These are phyloP conservation scores for Dichomitus squalens DNA, from an alignment of 1,284 basidiomycete species.

Conservation along the genomic window DNA sequence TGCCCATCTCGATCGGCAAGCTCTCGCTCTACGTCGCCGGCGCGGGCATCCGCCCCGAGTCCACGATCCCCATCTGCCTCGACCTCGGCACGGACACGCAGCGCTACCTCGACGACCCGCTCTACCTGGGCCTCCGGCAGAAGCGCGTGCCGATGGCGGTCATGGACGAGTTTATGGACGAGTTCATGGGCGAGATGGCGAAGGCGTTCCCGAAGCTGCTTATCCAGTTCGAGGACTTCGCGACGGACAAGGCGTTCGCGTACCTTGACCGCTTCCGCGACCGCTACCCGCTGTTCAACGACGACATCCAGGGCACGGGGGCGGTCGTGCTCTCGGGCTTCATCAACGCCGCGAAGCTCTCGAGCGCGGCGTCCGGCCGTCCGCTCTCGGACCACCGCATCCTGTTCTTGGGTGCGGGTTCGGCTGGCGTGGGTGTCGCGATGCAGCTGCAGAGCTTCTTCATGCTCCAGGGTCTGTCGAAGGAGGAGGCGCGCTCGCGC, in stretches of 20 bases:
- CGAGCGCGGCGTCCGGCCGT: constrained; percentile 69
- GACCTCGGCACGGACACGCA: constrained; percentile 91
- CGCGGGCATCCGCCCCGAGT: constrained; percentile 82
- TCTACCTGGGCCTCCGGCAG: constrained; percentile 87
- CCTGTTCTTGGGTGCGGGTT: constrained; percentile 90
- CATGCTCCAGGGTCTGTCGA: constrained; percentile 73
- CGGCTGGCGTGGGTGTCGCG: constrained; percentile 88
- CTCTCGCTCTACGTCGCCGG: constrained; percentile 91
- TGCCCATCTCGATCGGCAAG: constrained; percentile 95
- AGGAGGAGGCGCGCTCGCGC: constrained; percentile 75
- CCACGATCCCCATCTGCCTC: constrained; percentile 85
- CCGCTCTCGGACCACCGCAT: constrained; percentile 81
- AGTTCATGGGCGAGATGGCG: constrained; percentile 87
- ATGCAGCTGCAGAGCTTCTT: constrained; percentile 91
- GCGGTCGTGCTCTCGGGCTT: constrained; percentile 92
- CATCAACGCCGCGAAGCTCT: constrained; percentile 84
- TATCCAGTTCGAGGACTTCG: constrained; percentile 94
- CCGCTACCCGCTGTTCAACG: constrained; percentile 86
- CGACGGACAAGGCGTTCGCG: constrained; percentile 84
- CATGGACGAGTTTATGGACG: constrained; percentile 87
- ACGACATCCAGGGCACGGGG: constrained; percentile 81
- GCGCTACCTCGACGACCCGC: constrained; percentile 80
- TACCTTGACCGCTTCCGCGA: constrained; percentile 79
- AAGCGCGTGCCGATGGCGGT: constrained; percentile 67
- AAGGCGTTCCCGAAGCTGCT: constrained; percentile 80